A percentile compares a stretch with the other conserved stretches of the same genome.
Evolutionary conservation across 108 stramenopile genomes (phyloP).

Genomic region (Cyclotella cryptica): DNA sequence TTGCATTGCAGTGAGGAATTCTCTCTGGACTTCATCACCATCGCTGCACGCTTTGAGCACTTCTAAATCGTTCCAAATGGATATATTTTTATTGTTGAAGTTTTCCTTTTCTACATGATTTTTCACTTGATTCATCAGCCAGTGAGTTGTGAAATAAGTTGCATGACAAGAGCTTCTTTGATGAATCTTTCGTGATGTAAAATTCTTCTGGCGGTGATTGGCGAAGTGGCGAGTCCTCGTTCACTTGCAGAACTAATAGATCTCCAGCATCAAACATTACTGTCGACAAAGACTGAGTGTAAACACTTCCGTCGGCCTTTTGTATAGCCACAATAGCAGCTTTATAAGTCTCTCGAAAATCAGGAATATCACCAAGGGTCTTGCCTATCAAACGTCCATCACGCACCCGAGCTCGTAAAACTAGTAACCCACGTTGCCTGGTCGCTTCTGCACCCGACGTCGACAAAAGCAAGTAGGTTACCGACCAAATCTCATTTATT

Average conservation of each 20-base stretch:
- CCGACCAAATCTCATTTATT: conserved; percentile 72
- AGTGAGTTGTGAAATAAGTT: background rate
- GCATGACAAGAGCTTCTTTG: background rate
- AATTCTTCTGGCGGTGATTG: conserved; percentile 49
- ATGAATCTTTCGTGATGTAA: background rate
- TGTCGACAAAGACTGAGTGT: conserved; percentile 16
- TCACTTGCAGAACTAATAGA: conserved; percentile 72
- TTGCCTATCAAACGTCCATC: conserved; percentile 67
- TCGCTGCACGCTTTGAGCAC: conserved; percentile 53
- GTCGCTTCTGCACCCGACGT: conserved; percentile 58
- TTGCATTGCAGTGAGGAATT: conserved; percentile 82
- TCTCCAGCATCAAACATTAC: conserved; percentile 68
- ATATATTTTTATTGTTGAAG: conserved; percentile 19
- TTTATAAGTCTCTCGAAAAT: conserved; percentile 72
- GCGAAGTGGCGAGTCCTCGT: conserved; percentile 76
- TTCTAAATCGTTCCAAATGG: conserved; percentile 70
- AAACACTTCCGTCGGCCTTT: conserved; percentile 58
- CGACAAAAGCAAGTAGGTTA: conserved; percentile 59
- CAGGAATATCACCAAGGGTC: conserved; percentile 48
- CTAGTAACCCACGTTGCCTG: conserved; percentile 66
- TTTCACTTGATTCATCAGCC: background rate
- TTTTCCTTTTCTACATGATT: background rate
- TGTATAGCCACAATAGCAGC: conserved; percentile 79
- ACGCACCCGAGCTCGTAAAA: conserved; percentile 74
- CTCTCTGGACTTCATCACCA: conserved; percentile 42